A percentile compares a stretch with the other conserved stretches of the same genome.
Conservation (phyloP, 2,329 filamentous ascomycete genomes). For the Microdochium nivale region DNA sequence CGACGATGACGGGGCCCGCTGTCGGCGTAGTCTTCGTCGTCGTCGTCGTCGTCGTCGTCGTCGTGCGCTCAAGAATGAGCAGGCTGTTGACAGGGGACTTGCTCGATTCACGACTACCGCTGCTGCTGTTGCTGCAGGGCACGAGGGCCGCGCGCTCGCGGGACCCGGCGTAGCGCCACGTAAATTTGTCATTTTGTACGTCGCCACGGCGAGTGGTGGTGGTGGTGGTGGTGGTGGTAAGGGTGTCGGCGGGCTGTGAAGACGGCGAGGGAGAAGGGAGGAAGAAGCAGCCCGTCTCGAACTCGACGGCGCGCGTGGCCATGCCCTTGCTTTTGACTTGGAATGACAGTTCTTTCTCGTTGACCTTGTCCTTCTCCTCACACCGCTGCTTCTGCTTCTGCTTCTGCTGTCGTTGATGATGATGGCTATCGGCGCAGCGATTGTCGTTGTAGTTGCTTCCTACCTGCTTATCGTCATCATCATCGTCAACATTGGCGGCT, state of each 20-base stretch:
- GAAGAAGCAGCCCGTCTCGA: conserved; percentile 17
- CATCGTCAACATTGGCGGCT: too few species aligned
- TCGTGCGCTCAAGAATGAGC: conserved; percentile 43
- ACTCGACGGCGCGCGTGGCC: conserved; percentile 4
- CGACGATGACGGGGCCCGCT: not conserved
- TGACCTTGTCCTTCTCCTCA: conserved; percentile 15
- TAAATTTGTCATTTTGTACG: not conserved
- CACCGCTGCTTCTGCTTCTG: too few species aligned
- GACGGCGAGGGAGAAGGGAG: not conserved
- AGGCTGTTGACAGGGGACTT: conserved; percentile 26
- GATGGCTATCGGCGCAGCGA: too few species aligned
- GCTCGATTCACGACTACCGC: not conserved
- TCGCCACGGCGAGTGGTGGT: too few species aligned
- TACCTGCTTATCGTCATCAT: too few species aligned
- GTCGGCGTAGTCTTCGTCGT: not conserved
- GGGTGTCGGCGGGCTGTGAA: not conserved
- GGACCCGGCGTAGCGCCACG: conserved; percentile 44
- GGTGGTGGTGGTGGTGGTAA: too few species aligned
- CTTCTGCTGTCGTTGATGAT: too few species aligned
- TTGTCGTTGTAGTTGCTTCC: too few species aligned
- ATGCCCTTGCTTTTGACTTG: not conserved
- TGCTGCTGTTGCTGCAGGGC: not conserved
- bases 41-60: conserved; percentile 4
- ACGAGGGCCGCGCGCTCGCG: conserved; percentile 32
- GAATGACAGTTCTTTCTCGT: not conserved